Percentiles rank a stretch among this genome's conserved stretches.
These are phyloP conservation scores for Spathaspora gorwiae DNA, from an alignment of 805 yeast species.

Conservation along the genomic window DNA sequence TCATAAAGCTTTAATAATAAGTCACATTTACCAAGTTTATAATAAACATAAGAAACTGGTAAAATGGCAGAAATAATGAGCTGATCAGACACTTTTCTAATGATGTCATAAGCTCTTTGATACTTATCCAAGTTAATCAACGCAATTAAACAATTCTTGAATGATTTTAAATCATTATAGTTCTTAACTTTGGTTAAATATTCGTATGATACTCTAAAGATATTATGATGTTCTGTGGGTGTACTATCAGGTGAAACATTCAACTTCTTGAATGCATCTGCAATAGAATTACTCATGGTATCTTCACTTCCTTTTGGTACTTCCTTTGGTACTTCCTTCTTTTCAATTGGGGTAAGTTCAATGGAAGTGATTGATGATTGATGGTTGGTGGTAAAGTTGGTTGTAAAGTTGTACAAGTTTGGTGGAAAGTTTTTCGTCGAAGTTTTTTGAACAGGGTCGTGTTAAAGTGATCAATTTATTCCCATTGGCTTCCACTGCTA, in stretches of 20 bases:
- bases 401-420: too few relatives aligned
- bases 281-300: conserved; percentile 34
- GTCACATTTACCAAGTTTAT: conserved; percentile 48
- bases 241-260: conserved; percentile 23
- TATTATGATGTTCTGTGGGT: conserved; percentile 33
- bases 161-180: conserved; percentile 31
- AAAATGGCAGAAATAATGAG: conserved; percentile 34
- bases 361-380: too few relatives aligned
- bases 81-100: conserved; percentile 37
- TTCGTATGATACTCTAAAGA: conserved; percentile 37
- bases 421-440: background rate
- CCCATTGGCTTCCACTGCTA: too few relatives aligned
- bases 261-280: conserved; percentile 38
- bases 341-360: background rate
- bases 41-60: conserved; percentile 57
- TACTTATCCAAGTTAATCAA: conserved; percentile 58
- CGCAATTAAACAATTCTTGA: conserved; percentile 48
- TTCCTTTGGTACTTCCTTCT: background rate
- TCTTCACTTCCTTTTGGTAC: background rate
- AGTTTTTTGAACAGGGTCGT: background rate
- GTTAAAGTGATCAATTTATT: background rate
- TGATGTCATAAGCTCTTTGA: conserved; percentile 41
- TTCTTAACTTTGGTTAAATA: conserved; percentile 35
- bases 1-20: conserved; percentile 18
- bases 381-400: too few relatives aligned